Base-by-base conservation (phyloP, 495 filamentous ascomycete genomes). In the Neurospora sp. region DNA sequence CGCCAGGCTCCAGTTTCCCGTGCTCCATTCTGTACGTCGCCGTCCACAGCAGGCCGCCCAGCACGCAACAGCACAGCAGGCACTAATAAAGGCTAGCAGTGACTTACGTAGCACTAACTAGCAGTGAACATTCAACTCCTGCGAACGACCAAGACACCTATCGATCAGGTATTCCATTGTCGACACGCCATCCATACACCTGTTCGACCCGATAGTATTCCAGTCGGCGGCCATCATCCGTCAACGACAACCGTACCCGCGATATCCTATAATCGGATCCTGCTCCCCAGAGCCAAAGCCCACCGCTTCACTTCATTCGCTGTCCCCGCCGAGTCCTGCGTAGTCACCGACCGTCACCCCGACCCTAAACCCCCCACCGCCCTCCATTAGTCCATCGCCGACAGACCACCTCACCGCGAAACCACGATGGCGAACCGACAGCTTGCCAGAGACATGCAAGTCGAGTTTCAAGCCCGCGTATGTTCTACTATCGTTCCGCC, bases 391-490 rank as follows among this genome's bases (percentile, higher is more conserved):
- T 20, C 11, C 72, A 44, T 42, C 54, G 70, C 38, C 70, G 54
- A 62, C 54, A 62, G 54, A 66, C 54, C 54, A 40, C 44, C 35
- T 44, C 42, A 39, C 70, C 69, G 69, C 66, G 44, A 46, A 39
- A 69, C 37, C 79, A 83, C 74, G 66, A 87, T 87, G 85, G 80
- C 84, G 62, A 86, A 86, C 75, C 83, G 84, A 77, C 85, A 87
- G 79, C 83, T 86, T 72, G 82, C 84, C 39, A 79, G 83, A 75
- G 85, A 85, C 80, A 86, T 84, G 83, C 84, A 87, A 75, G 81
- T 82, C 80, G 85, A 87, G 76, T 87, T 87, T 78, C 85, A 87
- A 75, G 84, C 84, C 46, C 81, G 83, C 76, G 84, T 86, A 83
- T 74, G 82, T 66, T 40, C 49, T 31, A 62, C 49, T 11, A 62